Percentiles rank a stretch among this genome's conserved stretches.
These are phyloP conservation scores for Huntiella savannae DNA, from an alignment of 2,329 filamentous ascomycete species.

Conservation along the genomic window DNA sequence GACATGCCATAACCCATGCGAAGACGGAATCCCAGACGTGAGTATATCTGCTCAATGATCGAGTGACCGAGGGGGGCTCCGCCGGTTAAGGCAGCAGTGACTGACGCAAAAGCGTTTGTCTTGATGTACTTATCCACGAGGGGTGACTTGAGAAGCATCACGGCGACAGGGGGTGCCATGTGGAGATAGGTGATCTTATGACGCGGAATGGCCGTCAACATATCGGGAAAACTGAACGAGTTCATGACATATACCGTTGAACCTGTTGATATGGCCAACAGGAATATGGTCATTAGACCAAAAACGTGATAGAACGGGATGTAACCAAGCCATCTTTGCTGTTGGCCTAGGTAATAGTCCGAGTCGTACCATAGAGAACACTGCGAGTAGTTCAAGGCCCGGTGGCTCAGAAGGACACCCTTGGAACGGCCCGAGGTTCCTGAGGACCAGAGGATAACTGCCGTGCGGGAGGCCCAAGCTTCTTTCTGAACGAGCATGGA, in stretches of 20 bases:
- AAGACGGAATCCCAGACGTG: conserved; percentile 31
- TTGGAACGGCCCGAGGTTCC: conserved; percentile 58
- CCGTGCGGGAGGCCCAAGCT: conserved; percentile 33
- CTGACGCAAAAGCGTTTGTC: conserved; percentile 35
- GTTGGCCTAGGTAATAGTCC: conserved; percentile 21
- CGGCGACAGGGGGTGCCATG: conserved; percentile 51
- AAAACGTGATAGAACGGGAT: conserved; percentile 53
- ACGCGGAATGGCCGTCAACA: conserved; percentile 41
- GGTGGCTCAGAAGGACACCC: conserved; percentile 53
- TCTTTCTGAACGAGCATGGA: conserved; percentile 1
- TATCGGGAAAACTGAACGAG: conserved; percentile 45
- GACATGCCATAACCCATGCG: conserved; percentile 58
- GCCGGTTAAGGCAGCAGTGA: conserved; percentile 36
- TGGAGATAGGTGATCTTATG: conserved; percentile 45
- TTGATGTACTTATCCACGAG: conserved; percentile 40
- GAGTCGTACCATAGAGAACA: conserved; percentile 29
- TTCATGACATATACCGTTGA: conserved; percentile 50
- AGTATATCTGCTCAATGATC: conserved; percentile 38
- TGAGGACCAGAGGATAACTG: conserved; percentile 28
- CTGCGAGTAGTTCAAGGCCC: conserved; percentile 42
- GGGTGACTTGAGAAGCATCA: conserved; percentile 51
- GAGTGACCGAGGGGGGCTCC: conserved; percentile 43
- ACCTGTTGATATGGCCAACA: conserved; percentile 32
- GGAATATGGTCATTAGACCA: conserved; percentile 36
- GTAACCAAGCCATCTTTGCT: conserved; percentile 36